These are phyloP conservation scores for Aspergillus versicolor DNA, from an alignment of 2,329 filamentous ascomycete species.

Conservation along the genomic window DNA sequence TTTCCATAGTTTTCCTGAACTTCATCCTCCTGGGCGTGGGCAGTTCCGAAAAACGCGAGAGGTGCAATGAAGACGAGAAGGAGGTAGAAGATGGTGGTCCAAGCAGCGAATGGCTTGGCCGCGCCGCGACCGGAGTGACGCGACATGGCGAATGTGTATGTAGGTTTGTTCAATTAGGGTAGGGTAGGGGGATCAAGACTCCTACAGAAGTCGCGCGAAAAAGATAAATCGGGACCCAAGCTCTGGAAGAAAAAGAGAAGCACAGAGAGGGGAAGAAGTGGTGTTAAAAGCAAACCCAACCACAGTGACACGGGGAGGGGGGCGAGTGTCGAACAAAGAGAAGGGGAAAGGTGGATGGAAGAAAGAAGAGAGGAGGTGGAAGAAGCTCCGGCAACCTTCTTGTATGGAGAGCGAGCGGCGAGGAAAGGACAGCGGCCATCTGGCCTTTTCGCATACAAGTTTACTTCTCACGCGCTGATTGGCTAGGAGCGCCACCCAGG, in stretches of 20 bases:
- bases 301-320: slow-evolving; percentile 13
- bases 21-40: slow-evolving; percentile 65
- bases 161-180: neutral
- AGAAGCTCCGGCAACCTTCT: slow-evolving; percentile 25
- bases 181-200: neutral
- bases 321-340: neutral
- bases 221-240: neutral
- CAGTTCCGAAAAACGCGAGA: slow-evolving; percentile 76
- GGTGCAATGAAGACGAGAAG: slow-evolving; percentile 82
- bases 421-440: slow-evolving; percentile 39
- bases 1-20: slow-evolving; percentile 75
- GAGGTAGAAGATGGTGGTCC: slow-evolving; percentile 88
- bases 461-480: slow-evolving; percentile 40
- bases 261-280: neutral
- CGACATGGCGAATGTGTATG: slow-evolving; percentile 51
- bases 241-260: slow-evolving; percentile 5
- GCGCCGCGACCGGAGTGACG: slow-evolving; percentile 60
- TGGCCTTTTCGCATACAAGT: slow-evolving; percentile 46
- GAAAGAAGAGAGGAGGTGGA: slow-evolving; percentile 18
- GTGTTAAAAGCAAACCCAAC: slow-evolving; percentile 12
- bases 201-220: neutral
- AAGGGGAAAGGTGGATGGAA: slow-evolving; percentile 15
- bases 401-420: slow-evolving; percentile 31
- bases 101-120: slow-evolving; percentile 71
- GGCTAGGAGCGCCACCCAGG: slow-evolving; percentile 25